Evolutionary conservation across 1,139 yeast genomes (phyloP).

Genomic region (Hansenula sp.): DNA sequence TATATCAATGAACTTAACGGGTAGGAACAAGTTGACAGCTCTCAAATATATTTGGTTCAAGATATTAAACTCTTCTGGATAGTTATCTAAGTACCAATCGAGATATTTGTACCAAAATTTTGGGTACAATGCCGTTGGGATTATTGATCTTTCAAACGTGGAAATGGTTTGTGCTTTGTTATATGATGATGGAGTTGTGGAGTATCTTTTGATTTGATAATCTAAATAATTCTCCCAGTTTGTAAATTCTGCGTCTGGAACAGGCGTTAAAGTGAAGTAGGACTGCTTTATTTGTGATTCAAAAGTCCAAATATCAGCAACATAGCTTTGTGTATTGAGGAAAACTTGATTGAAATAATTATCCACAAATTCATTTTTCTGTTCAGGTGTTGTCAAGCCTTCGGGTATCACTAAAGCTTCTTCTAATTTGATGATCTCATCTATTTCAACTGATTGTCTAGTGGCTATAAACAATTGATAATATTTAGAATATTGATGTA

Average conservation of each 20-base stretch:
- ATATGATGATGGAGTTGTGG: slow-evolving; percentile 6
- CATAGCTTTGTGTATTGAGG: slow-evolving; percentile 43
- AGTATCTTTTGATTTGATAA: slow-evolving; percentile 30
- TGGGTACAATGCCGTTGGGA: slow-evolving; percentile 51
- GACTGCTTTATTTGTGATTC: slow-evolving; percentile 48
- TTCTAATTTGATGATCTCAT: slow-evolving; percentile 30
- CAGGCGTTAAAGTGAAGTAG: slow-evolving; percentile 38
- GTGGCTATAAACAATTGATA: slow-evolving; percentile 47
- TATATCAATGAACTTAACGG: slow-evolving; percentile 34
- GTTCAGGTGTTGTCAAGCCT: slow-evolving; percentile 17
- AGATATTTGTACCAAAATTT: slow-evolving; percentile 57
- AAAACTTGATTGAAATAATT: slow-evolving; percentile 40
- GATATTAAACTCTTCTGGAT: slow-evolving; percentile 22
- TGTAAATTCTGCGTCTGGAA: slow-evolving; percentile 33
- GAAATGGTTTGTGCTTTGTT: slow-evolving; percentile 25
- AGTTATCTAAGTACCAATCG: slow-evolving; percentile 30
- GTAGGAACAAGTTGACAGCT: slow-evolving; percentile 44
- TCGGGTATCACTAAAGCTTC: slow-evolving; percentile 14
- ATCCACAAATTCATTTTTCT: slow-evolving; percentile 36
- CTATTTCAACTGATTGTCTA: slow-evolving; percentile 25
- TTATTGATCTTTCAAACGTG: slow-evolving; percentile 57
- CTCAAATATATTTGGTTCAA: slow-evolving; percentile 34
- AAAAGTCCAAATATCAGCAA: slow-evolving; percentile 55
- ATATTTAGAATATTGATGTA: slow-evolving; percentile 69
- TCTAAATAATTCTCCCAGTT: slow-evolving; percentile 54